Evolutionary conservation across 306 rosid genomes (phyloP), one percentile per base, ranked within the genome.

Genomic region (Trichosanthes cucumerina): DNA sequence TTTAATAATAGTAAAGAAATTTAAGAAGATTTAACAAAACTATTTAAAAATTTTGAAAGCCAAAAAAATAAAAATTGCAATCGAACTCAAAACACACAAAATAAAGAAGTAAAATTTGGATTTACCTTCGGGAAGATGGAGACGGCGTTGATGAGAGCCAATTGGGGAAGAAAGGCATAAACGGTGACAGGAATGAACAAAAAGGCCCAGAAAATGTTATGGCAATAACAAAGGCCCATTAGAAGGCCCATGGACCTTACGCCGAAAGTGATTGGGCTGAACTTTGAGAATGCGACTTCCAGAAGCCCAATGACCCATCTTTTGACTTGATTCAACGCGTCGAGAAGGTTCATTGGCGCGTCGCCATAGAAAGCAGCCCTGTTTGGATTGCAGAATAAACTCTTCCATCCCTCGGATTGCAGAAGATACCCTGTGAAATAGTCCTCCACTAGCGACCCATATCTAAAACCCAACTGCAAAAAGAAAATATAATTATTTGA

Each of bases 391-490:
- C 88, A 85, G 12, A 88, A 78, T 39, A 79, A 41, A 18, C 79
- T 4, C 34, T 31, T 81, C 88, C 88, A 87, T 11, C 88, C 91
- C 70, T 87, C 79, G 5, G 83, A 77, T 7, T 81, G 66, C 33
- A 66, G n/a, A 8, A 16, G 31, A 47, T 41, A 85, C 0, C 83
- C 81, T 6, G 87, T 83, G 77, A 5, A 54, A 63, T 16, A 81
- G 44, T 83, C 88, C 69, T 88, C 91, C 26, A 78, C 81, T 4
- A 85, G n/a, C 0, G 87, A 77, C 15, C 88, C 91, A 78, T 88
- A 83, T 75, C 82, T 81, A 4, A 87, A 75, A 1, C 90, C 90
- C 62, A 85, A 19, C 85, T 87, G 69, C 41, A 56, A 54, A 50
- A 4, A n/a, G n/a, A n/a, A n/a, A n/a, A n/a, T n/a, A n/a, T n/a